Evolutionary conservation across 768 basidiomycete species (phyloP).

Genomic region (Leccinellum rugosiceps): DNA sequence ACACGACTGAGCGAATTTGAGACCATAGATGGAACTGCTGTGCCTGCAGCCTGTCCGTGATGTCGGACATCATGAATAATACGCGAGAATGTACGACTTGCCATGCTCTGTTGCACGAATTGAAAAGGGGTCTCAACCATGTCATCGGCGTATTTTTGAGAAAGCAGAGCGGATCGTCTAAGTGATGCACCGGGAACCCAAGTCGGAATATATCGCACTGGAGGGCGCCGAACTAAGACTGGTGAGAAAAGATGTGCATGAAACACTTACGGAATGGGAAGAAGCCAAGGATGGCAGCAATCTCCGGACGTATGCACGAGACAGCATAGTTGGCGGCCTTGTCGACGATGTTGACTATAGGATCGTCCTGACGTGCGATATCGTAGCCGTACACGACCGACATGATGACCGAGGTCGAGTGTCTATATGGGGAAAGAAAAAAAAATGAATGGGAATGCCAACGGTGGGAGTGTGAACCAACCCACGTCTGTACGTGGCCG

Average conservation of each 20-base stretch:
- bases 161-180: slow-evolving; percentile 27
- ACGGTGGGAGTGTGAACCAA: not conserved
- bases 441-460: not conserved
- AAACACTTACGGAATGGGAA: slow-evolving; percentile 34
- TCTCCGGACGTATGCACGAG: slow-evolving; percentile 23
- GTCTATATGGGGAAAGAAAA: slow-evolving; percentile 7
- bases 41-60: slow-evolving; percentile 20
- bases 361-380: slow-evolving; percentile 22
- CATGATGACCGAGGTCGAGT: slow-evolving; percentile 30
- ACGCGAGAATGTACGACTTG: slow-evolving; percentile 2
- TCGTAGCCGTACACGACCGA: slow-evolving; percentile 32
- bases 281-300: slow-evolving; percentile 35
- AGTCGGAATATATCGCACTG: slow-evolving; percentile 36
- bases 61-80: not conserved
- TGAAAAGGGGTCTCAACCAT: slow-evolving; percentile 32
- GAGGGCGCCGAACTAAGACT: not conserved
- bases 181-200: slow-evolving; percentile 42
- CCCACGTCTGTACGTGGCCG: slow-evolving; percentile 27
- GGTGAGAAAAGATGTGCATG: not conserved
- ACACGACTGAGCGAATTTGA: slow-evolving; percentile 17
- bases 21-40: slow-evolving; percentile 28
- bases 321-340: slow-evolving; percentile 23
- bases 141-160: slow-evolving; percentile 17
- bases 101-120: slow-evolving; percentile 33
- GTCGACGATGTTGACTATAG: slow-evolving; percentile 24